phyloP scores from a whole-genome alignment of 2,329 filamentous ascomycete species.

The Stemphylium vesicarium region DNA sequence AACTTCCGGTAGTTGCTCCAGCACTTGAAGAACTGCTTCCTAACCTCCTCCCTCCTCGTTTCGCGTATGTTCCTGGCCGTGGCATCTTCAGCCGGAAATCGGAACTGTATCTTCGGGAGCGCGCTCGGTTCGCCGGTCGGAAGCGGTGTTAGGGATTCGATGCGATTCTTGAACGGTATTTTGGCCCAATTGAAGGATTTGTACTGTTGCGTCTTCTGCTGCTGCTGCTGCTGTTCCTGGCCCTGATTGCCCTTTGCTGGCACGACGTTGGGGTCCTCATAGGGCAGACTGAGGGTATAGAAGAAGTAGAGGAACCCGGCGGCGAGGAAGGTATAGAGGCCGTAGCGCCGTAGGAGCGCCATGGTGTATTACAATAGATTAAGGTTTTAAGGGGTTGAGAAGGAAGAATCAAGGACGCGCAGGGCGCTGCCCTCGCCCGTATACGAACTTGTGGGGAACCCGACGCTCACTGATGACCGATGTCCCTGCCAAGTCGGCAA shows the following conservation, averaged over 20 bases:
- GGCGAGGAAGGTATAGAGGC: constrained; percentile 43
- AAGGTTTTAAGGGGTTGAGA: constrained; percentile 11
- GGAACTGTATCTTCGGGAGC: constrained; percentile 53
- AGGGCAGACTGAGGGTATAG: constrained; percentile 47
- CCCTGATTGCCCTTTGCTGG: constrained; percentile 10
- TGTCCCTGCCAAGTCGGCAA: constrained; percentile 17
- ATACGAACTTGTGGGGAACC: constrained; percentile 7
- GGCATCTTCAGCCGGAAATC: constrained; percentile 48
- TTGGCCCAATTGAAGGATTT: constrained; percentile 49
- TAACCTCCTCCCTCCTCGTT: constrained; percentile 47
- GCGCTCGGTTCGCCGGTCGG: constrained; percentile 47
- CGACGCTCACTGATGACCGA: constrained; percentile 3
- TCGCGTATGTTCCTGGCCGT: constrained; percentile 42
- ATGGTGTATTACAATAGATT: constrained; percentile 34
- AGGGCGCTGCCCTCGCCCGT: constrained; percentile 3
- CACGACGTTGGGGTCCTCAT: constrained; percentile 21
- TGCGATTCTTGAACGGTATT: constrained; percentile 50
- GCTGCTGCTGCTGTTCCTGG: constrained; percentile 18
- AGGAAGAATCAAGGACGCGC: constrained; percentile 5
- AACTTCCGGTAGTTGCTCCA: constrained; percentile 54
- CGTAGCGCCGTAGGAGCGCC: constrained; percentile 49
- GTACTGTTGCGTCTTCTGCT: constrained; percentile 11
- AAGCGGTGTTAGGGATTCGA: constrained; percentile 44
- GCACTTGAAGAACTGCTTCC: constrained; percentile 51
- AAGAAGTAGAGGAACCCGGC: constrained; percentile 46